Conservation (phyloP, 306 rosid genomes). For the Hylodesmum podocarpum region DNA sequence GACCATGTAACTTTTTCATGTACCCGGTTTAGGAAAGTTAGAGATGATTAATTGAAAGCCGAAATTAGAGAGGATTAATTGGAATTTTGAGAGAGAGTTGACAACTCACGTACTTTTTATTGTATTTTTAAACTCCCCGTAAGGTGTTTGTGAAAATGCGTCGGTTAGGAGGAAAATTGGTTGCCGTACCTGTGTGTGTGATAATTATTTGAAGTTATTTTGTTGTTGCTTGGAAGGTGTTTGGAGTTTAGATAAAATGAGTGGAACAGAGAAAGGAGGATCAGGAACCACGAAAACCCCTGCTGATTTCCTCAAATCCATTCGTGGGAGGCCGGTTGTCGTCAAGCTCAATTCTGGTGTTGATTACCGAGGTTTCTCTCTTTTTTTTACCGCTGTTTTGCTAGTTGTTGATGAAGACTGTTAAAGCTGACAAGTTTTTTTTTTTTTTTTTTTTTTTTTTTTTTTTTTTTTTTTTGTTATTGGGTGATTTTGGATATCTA, state of each 20-base stretch:
- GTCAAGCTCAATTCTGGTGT: slow-evolving; percentile 94
- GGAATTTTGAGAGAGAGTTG: neutral
- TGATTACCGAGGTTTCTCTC: slow-evolving; percentile 71
- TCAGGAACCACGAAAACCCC: slow-evolving; percentile 81
- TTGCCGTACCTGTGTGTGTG: neutral
- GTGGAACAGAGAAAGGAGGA: slow-evolving; percentile 66
- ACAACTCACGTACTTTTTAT: neutral
- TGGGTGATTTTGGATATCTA: neutral
- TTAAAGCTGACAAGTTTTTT: neutral
- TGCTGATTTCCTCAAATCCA: slow-evolving; percentile 88
- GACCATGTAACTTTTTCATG: neutral
- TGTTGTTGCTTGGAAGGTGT: neutral
- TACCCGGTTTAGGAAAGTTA: neutral
- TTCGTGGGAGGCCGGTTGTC: slow-evolving; percentile 93
- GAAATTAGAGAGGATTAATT: neutral
- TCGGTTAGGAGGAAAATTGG: neutral
- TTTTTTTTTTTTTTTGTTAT: neutral
- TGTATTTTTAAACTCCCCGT: neutral
- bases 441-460: neutral
- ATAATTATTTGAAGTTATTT: neutral
- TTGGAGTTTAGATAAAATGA: slow-evolving; percentile 30
- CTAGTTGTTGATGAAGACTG: neutral
- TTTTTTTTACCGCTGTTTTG: neutral
- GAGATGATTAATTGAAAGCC: neutral
- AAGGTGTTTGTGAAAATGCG: neutral